Percentiles rank a stretch among this genome's conserved stretches.
Conservation (phyloP, 495 filamentous ascomycete species). For the Cercophora samala region DNA sequence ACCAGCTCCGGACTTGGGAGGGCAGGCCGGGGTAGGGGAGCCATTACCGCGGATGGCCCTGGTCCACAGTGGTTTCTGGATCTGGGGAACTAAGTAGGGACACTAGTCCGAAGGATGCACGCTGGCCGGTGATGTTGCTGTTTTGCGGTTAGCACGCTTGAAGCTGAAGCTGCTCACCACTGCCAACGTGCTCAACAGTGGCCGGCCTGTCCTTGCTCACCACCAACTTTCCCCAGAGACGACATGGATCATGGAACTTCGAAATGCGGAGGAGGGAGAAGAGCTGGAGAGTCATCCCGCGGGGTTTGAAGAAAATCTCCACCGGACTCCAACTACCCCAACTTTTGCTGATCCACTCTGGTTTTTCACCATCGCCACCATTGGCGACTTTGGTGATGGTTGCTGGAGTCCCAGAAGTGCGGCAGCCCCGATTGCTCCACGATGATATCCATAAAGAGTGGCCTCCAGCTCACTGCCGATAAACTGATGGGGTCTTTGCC, state of each 20-base stretch:
- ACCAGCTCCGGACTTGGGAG: not conserved
- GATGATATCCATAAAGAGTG: not conserved
- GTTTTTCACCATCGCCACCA: not conserved
- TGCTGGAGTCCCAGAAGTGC: not conserved
- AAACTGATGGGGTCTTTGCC: not conserved
- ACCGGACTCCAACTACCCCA: not conserved
- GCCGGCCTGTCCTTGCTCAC: not conserved
- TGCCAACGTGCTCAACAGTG: not conserved
- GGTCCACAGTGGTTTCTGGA: not conserved
- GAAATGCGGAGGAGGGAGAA: not conserved
- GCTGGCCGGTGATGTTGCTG: slow-evolving; percentile 17
- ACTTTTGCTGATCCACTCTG: not conserved
- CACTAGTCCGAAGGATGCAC: not conserved
- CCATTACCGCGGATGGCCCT: not conserved
- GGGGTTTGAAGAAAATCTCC: not conserved
- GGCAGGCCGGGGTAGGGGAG: not conserved
- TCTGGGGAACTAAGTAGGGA: not conserved
- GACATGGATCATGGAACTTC: not conserved
- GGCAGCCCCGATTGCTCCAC: not conserved
- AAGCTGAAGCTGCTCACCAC: not conserved
- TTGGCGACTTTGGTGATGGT: not conserved
- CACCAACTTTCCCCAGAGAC: not conserved
- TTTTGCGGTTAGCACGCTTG: slow-evolving; percentile 17
- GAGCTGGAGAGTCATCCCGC: not conserved
- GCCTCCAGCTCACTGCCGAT: not conserved